These are phyloP conservation scores for Sphaerulina populicola DNA, from an alignment of 2,329 filamentous ascomycete genomes.

Conservation along the genomic window DNA sequence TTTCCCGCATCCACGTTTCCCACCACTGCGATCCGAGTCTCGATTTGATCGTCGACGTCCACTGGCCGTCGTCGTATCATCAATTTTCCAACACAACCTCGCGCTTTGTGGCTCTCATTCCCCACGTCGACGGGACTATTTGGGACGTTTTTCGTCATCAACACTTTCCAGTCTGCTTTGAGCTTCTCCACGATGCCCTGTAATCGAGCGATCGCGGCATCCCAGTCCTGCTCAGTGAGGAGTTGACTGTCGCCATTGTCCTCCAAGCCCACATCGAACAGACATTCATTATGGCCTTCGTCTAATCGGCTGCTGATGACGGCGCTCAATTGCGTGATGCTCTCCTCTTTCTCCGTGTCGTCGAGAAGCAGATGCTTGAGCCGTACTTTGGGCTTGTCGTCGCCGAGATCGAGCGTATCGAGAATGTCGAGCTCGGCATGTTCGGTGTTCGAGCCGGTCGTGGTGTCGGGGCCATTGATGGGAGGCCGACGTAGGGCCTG, in stretches of 20 bases:
- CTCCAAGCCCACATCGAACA: constrained; percentile 89
- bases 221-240: constrained; percentile 67
- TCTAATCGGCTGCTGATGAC: constrained; percentile 61
- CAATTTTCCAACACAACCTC: constrained; percentile 73
- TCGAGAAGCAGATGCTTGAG: constrained; percentile 70
- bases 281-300: constrained; percentile 78
- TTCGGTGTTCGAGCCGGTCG: constrained; percentile 50
- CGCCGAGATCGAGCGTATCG: constrained; percentile 65
- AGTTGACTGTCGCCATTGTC: constrained; percentile 79
- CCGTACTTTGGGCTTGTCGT: constrained; percentile 57
- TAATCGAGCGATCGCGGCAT: constrained; percentile 59
- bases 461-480: constrained; percentile 19
- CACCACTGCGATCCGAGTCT: constrained; percentile 92
- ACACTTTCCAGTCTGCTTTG: constrained; percentile 66
- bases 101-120: constrained; percentile 55
- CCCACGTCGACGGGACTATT: constrained; percentile 67
- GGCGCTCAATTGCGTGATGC: constrained; percentile 54
- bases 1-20: constrained; percentile 97
- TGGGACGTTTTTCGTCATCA: constrained; percentile 78
- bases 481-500: constrained; percentile 58
- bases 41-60: constrained; percentile 78
- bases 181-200: constrained; percentile 55
- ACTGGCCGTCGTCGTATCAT: constrained; percentile 68
- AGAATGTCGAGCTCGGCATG: constrained; percentile 87
- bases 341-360: constrained; percentile 47